Conservation (phyloP, 2,329 filamentous ascomycete species). For the Plenodomus lindquistii region DNA sequence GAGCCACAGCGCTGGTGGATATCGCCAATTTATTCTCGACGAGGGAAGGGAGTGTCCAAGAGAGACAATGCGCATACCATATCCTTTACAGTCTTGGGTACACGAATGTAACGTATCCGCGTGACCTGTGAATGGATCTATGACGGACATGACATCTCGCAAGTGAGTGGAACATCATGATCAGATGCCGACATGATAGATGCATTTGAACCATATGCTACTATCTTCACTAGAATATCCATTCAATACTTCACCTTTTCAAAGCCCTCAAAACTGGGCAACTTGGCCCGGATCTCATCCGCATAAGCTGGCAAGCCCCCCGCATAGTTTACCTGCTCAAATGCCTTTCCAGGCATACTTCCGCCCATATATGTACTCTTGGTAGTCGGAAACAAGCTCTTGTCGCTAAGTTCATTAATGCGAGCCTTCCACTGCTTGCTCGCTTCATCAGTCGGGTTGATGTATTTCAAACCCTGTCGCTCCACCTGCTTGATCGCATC, state of each 20-base stretch:
- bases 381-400: slow-evolving; percentile 33
- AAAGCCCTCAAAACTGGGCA: slow-evolving; percentile 19
- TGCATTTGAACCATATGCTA: too few species aligned
- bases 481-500: slow-evolving; percentile 56
- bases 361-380: slow-evolving; percentile 56
- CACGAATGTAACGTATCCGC: too few species aligned
- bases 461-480: slow-evolving; percentile 52
- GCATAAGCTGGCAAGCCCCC: slow-evolving; percentile 36
- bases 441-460: slow-evolving; percentile 55
- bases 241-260: background rate
- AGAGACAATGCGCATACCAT: too few species aligned
- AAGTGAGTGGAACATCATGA: too few species aligned
- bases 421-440: slow-evolving; percentile 55
- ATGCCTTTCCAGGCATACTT: slow-evolving; percentile 58
- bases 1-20: too few species aligned
- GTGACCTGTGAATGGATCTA: too few species aligned
- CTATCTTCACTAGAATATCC: too few species aligned
- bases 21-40: too few species aligned
- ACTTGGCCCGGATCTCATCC: slow-evolving; percentile 1
- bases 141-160: too few species aligned
- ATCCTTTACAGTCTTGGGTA: too few species aligned
- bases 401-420: slow-evolving; percentile 30
- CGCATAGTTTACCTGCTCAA: slow-evolving; percentile 57
- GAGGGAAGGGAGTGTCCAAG: too few species aligned
- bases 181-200: too few species aligned